Percentiles rank a stretch among this genome's conserved stretches.
Conservation (phyloP, 139 green algal genomes). For the Marvania coccoides region DNA sequence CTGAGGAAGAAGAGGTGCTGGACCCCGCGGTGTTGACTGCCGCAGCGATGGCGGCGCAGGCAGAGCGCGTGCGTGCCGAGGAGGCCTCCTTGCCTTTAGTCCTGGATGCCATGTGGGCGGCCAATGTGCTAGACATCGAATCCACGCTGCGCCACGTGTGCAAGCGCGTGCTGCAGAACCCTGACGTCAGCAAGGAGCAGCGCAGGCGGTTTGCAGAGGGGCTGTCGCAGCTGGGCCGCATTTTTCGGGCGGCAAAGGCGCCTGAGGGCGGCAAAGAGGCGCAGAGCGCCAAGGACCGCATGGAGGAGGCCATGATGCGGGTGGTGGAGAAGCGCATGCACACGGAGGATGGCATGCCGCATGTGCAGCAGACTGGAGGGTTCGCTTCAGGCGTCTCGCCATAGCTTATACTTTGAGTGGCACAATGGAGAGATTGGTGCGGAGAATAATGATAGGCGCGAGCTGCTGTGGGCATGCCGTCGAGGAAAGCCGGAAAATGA, state of each 20-base stretch:
- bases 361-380: neutral
- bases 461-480: too few species aligned
- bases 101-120: slow-evolving; percentile 89
- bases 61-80: slow-evolving; percentile 43
- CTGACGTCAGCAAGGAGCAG: slow-evolving; percentile 22
- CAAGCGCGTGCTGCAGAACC: slow-evolving; percentile 26
- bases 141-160: slow-evolving; percentile 66
- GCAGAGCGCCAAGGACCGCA: slow-evolving; percentile 39
- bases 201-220: slow-evolving; percentile 32
- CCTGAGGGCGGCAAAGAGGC: neutral
- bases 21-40: neutral
- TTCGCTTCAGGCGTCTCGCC: neutral
- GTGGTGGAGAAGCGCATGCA: slow-evolving; percentile 37
- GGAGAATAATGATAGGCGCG: too few species aligned
- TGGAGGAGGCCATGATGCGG: slow-evolving; percentile 54
- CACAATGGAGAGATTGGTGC: neutral
- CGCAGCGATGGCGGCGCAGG: neutral
- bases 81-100: slow-evolving; percentile 70
- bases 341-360: neutral
- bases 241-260: slow-evolving; percentile 37
- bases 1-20: neutral
- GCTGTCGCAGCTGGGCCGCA: slow-evolving; percentile 42
- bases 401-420: neutral
- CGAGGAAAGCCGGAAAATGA: too few species aligned
- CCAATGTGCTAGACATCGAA: slow-evolving; percentile 87